Evolutionary conservation across 73 alveolate species (phyloP).

Genomic region (Breviolum minutum): DNA sequence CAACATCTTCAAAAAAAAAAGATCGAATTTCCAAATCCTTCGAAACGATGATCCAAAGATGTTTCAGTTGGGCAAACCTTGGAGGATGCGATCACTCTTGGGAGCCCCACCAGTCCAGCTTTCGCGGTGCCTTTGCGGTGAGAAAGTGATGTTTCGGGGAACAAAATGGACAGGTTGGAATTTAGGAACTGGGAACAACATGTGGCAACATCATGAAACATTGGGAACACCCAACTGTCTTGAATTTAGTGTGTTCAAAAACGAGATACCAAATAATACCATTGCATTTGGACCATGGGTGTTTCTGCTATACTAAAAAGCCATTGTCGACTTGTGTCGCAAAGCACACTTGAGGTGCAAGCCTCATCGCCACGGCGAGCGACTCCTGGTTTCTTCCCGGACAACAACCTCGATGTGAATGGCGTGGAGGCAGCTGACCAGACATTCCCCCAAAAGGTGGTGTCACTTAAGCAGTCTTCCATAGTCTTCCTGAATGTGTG

Average conservation of each 20-base stretch:
- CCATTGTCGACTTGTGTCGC: no score
- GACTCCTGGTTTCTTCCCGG: slow-evolving; percentile 40
- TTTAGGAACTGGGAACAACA: no score
- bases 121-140: background rate
- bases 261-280: no score
- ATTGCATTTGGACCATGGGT: no score
- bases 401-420: background rate
- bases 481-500: no score
- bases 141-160: no score
- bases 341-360: background rate
- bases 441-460: background rate
- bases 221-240: no score
- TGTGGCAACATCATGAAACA: no score
- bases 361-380: background rate
- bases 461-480: no score
- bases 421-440: background rate
- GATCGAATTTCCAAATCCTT: background rate
- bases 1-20: no score
- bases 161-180: no score
- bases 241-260: no score
- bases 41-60: background rate
- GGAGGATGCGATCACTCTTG: slow-evolving; percentile 74
- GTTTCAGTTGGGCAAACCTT: background rate
- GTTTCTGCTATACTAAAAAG: background rate
- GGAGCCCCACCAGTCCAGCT: slow-evolving; percentile 62